Evolutionary conservation across 202 grass and related monocot species (phyloP).

Genomic region (Zizania palustris): DNA sequence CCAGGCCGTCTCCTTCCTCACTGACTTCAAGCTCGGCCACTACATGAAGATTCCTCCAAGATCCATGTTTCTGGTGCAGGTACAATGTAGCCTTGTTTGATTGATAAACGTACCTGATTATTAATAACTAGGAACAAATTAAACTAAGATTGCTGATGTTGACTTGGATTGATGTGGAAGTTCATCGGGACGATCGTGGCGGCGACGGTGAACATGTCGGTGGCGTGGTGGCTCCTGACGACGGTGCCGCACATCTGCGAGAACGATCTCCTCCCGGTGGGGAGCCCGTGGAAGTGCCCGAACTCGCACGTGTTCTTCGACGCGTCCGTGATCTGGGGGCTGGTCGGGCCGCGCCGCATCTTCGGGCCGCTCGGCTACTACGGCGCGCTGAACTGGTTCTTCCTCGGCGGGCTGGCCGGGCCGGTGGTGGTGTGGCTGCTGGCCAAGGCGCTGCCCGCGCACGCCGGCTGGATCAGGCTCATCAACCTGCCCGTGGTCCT

Average conservation of each 20-base stretch:
- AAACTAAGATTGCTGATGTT: too few relatives aligned
- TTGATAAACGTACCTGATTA: too few relatives aligned
- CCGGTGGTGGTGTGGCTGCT: constrained; percentile 69
- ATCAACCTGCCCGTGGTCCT: constrained; percentile 76
- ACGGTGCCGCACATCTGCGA: constrained; percentile 73
- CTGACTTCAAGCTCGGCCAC: constrained; percentile 93
- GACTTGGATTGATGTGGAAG: not conserved
- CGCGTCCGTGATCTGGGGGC: constrained; percentile 87
- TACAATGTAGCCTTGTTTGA: not conserved
- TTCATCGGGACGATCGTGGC: constrained; percentile 67
- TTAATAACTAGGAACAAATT: too few relatives aligned
- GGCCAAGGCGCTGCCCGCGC: constrained; percentile 48
- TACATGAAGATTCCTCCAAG: constrained; percentile 90
- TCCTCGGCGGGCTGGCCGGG: constrained; percentile 52
- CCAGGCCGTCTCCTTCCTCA: constrained; percentile 80
- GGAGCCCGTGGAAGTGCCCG: constrained; percentile 89
- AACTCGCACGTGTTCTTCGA: constrained; percentile 86
- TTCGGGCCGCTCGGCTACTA: constrained; percentile 79
- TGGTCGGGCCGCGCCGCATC: constrained; percentile 74
- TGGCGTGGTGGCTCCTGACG: constrained; percentile 81
- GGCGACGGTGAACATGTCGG: constrained; percentile 66
- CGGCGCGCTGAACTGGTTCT: constrained; percentile 82
- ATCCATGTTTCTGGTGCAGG: constrained; percentile 96
- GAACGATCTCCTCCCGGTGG: constrained; percentile 46
- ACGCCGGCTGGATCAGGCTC: constrained; percentile 69